These are phyloP conservation scores for Leccinum uliginosum DNA, from an alignment of 768 basidiomycete species.

Conservation along the genomic window DNA sequence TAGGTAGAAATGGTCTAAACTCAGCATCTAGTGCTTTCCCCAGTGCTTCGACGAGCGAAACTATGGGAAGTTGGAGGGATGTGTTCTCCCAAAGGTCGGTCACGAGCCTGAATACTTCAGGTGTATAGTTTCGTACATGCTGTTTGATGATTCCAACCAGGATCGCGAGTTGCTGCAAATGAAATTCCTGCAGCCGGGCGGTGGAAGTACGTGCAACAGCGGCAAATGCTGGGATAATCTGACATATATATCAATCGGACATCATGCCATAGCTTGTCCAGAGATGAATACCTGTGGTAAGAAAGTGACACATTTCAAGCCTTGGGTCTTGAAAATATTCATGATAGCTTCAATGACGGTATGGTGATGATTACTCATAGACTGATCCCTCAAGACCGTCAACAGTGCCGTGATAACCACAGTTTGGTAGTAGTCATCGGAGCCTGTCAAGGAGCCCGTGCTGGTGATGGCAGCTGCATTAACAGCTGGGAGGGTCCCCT, in stretches of 20 bases:
- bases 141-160: constrained; percentile 96
- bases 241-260: constrained; percentile 9
- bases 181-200: constrained; percentile 84
- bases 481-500: constrained; percentile 56
- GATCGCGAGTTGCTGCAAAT: constrained; percentile 92
- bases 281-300: constrained; percentile 69
- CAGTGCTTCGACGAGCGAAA: constrained; percentile 87
- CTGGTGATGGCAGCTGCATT: constrained; percentile 68
- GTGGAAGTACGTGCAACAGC: constrained; percentile 78
- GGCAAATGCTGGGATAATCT: constrained; percentile 96
- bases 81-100: constrained; percentile 88
- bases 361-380: constrained; percentile 82
- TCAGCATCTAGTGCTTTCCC: constrained; percentile 94
- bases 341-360: constrained; percentile 96
- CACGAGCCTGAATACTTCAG: constrained; percentile 79
- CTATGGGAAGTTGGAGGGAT: constrained; percentile 84
- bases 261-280: background rate
- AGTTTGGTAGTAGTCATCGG: constrained; percentile 97
- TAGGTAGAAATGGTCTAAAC: constrained; percentile 93
- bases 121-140: constrained; percentile 89
- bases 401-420: constrained; percentile 89
- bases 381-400: constrained; percentile 82
- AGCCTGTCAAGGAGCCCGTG: constrained; percentile 54
- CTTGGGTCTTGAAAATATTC: constrained; percentile 98
- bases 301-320: constrained; percentile 93